Percentiles rank a stretch among this genome's conserved stretches.
phyloP scores from a whole-genome alignment of 305 asterid species.

The Fraxinus platypoda region DNA sequence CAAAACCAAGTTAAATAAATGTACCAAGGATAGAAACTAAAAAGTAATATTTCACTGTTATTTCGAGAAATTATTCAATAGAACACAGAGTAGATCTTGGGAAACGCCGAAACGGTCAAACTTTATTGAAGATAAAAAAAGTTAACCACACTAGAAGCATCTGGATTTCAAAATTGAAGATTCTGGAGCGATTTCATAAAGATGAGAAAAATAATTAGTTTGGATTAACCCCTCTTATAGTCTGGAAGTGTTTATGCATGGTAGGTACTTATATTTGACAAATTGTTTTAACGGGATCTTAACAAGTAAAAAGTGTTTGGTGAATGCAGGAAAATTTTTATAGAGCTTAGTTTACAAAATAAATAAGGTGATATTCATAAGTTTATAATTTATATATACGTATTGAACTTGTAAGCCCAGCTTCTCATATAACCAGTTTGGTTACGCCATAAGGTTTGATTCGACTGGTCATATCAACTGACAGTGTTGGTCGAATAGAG shows the following conservation, averaged over 20 bases:
- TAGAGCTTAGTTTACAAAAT: neutral
- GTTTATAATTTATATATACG: neutral
- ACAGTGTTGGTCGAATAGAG: neutral
- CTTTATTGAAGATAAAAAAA: neutral
- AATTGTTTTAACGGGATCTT: neutral
- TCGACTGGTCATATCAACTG: neutral
- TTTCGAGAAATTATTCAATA: neutral
- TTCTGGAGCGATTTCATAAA: neutral
- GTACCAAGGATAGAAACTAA: neutral
- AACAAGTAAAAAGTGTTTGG: neutral
- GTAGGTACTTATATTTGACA: neutral
- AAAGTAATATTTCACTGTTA: neutral
- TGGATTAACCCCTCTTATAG: neutral
- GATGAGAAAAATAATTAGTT: neutral
- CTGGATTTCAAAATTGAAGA: neutral
- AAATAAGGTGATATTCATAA: neutral
- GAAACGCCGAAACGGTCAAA: neutral
- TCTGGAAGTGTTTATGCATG: neutral
- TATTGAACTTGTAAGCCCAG: neutral
- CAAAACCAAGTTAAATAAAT: neutral
- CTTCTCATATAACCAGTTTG: neutral
- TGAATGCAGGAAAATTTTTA: neutral
- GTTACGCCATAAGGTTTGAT: neutral
- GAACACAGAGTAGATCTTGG: neutral
- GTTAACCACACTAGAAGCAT: neutral